Evolutionary conservation across 2,329 filamentous ascomycete genomes (phyloP), one percentile per base, ranked within the genome.

Genomic region (Clathrospora elynae): DNA sequence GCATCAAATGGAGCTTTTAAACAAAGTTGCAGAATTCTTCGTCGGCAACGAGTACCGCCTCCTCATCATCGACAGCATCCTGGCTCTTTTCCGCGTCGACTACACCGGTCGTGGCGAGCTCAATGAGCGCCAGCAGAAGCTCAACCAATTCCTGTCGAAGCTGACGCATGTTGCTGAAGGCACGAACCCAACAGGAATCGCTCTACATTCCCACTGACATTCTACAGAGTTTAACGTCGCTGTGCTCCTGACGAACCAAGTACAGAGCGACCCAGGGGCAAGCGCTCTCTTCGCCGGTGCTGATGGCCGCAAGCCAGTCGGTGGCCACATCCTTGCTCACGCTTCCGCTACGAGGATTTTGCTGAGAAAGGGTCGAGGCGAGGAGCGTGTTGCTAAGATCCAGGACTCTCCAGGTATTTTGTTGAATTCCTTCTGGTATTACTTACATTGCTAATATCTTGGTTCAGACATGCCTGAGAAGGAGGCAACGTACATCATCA

Each of bases 401-500:
- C 78, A 84, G 51, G 83, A 85, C 60, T 85, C 81, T 22, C 83
- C 83, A 45, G 83, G 82, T 85, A 64, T 43, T 67, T 58, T 10
- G 12, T 25, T 20, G 18, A 31, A 18, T 16, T 31, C 6, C 19
- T 3, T 18, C 40, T 19, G 22, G 4, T 6, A 11, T 33, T 7
- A n/a, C 10, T 16, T 46, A 40, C 16, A 16, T n/a, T n/a, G 28
- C 55, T 67, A 31, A 69, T 41, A n/a, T 12, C n/a, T 3, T 22
- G 5, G 7, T 36, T 2, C 14, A 82, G 84, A 86, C 57, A 86
- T 84, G 58, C 83, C 84, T 4, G 84, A 87, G 64, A 77, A 77
- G 34, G 84, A 87, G 67, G 83, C 84, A 17, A 86, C 80, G 2
- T 87, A 87, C 66, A 77, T 87, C 51, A 87, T 87, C 55, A 86